Base-by-base conservation (phyloP, 768 basidiomycete species). In the Suillus paluster region DNA sequence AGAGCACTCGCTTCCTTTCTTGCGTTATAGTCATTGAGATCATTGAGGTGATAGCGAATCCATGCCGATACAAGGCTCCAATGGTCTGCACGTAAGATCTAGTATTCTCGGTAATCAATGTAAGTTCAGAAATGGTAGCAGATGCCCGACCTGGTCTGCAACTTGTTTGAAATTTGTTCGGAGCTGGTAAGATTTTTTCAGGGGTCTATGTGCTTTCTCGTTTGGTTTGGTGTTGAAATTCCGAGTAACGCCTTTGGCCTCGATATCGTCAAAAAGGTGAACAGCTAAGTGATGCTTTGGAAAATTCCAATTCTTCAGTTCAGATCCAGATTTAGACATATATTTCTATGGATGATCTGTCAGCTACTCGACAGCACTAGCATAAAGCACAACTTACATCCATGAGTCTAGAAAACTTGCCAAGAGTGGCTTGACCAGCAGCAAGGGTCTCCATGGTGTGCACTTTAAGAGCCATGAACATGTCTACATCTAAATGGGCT, bases 101-200 rank as follows among this genome's bases (percentile, higher is more conserved):
- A 33, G 39, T 41, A 41, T 41, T 41, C 39, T 17, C 39, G 15
- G 39, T 19, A 41, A 41, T 41, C 39, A 41, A 41, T 19, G 17
- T 15, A 41, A 41, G 39, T 39, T 17, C 39, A 39, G 39, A 39
- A 14, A 15, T 14, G 14, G 39, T 39, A 39, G 39, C 12, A 39
- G 39, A 39, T 39, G 39, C 39, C 39, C 39, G 15, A 77, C 78
- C 70, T 78, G 77, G 1, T 53, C 42, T 0, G 68, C 75, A 30
- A 77, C 66, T 58, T 78, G 54, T 54, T 75, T 76, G 64, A 73
- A 74, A 56, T 80, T 79, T 9, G 77, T 75, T 12, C 64, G 65
- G 3, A 25, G 39, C 11, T 64, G 66, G 45, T 77, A 78, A 15
- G 57, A 62, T 7, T 58, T 44, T 76, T 74, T n/a, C 6, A 74